Conservation (phyloP, 805 yeast genomes). For the Saturnispora sanitii region DNA sequence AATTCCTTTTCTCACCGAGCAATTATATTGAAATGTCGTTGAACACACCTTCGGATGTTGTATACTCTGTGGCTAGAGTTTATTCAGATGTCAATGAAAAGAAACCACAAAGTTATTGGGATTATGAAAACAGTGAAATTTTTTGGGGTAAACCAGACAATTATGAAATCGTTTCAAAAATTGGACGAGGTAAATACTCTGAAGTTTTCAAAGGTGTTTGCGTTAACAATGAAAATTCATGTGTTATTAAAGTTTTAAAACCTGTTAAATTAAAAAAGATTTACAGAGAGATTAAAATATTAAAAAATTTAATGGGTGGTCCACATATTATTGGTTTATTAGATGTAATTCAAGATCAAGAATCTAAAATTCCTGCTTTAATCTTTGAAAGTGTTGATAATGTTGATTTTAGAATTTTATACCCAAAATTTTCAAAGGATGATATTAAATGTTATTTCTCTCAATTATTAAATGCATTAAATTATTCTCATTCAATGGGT, state of each 20-base stretch:
- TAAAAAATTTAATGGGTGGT: slow-evolving; percentile 77
- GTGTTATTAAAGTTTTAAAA: slow-evolving; percentile 85
- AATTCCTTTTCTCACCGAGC: not conserved
- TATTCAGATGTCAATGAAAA: slow-evolving; percentile 70
- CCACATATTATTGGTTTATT: slow-evolving; percentile 66
- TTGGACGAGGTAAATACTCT: slow-evolving; percentile 89
- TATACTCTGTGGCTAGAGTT: slow-evolving; percentile 45
- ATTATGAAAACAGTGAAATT: slow-evolving; percentile 56
- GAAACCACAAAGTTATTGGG: slow-evolving; percentile 81
- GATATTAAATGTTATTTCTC: slow-evolving; percentile 80
- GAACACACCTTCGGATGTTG: slow-evolving; percentile 16
- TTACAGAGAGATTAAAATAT: slow-evolving; percentile 78
- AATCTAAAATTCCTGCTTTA: slow-evolving; percentile 77
- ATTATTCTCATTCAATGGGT: slow-evolving; percentile 87
- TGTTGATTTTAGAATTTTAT: slow-evolving; percentile 76
- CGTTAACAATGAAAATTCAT: slow-evolving; percentile 45
- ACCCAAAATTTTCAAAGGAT: slow-evolving; percentile 64
- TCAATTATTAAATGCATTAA: slow-evolving; percentile 73
- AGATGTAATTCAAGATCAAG: slow-evolving; percentile 83
- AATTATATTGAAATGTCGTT: not conserved
- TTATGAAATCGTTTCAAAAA: slow-evolving; percentile 73
- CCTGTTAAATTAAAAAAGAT: slow-evolving; percentile 92
- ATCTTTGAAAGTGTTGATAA: slow-evolving; percentile 80
- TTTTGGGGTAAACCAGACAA: slow-evolving; percentile 81
- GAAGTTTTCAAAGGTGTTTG: slow-evolving; percentile 87